Evolutionary conservation across 1,284 basidiomycete genomes (phyloP), one percentile per base, ranked within the genome.

Genomic region (Austropuccinia psidii): DNA sequence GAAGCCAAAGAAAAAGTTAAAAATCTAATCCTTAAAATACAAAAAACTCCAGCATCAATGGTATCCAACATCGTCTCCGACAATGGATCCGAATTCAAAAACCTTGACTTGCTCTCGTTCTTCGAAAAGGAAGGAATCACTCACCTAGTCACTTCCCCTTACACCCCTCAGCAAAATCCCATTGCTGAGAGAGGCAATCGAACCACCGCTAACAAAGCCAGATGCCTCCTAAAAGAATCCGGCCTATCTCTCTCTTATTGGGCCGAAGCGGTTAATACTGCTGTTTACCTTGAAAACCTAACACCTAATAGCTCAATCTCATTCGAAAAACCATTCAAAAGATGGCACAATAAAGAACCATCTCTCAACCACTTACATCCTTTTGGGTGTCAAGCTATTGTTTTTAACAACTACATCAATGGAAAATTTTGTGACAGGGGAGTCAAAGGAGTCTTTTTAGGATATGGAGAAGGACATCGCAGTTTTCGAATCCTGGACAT

Each of bases 221-320:
- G 78, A 1, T 77, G 79, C 1, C 77, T 83, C 75, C 75, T 82
- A 0, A 54, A 77, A 11, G 73, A 76, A n/a, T 39, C 79, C 0
- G 69, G 75, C 8, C 76, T 83, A 0, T 80, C 79, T 17, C 73
- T 68, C 55, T 75, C 50, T 29, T 79, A 81, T 9, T 83, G 81
- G 82, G 78, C 77, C 0, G 78, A 82, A 68, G 81, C 80, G 0
- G 68, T 78, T 33, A 50, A 73, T 3, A 79, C 81, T 64, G 76
- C 75, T 17, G 74, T 78, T 11, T 83, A 79, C 78, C 33, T 84
- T 1, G 76, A 77, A 45, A 83, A 83, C 73, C 77, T 9, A 35
- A 58, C 79, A 8, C 21, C 8, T 11, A n/a, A 24, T 52, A 52
- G 27, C 19, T 52, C 49, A 11, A 52, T 21, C 8, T 15, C 15